phyloP scores from a whole-genome alignment of 2,329 filamentous ascomycete species.

The Penicillium sp. region DNA sequence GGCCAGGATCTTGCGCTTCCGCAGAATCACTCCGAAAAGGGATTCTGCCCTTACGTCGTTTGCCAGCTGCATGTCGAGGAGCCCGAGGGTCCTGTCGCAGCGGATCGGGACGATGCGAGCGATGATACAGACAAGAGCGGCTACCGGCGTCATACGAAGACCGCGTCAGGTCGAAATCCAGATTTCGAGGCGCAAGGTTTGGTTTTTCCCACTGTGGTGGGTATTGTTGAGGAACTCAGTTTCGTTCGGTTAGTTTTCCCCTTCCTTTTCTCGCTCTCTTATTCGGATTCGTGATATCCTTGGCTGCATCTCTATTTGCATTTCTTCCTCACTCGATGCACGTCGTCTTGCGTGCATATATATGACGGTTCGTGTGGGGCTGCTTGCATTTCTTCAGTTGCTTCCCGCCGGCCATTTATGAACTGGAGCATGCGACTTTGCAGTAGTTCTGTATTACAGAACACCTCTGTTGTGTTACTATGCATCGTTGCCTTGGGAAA shows the following conservation, averaged over 20 bases:
- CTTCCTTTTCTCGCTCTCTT: slow-evolving; percentile 8
- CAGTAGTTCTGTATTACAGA: neutral
- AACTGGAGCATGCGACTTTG: neutral
- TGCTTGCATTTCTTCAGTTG: neutral
- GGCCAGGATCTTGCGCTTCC: slow-evolving; percentile 75
- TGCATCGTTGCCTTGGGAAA: slow-evolving; percentile 1
- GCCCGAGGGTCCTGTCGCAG: slow-evolving; percentile 49
- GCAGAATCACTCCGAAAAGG: slow-evolving; percentile 53
- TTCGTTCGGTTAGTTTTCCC: slow-evolving; percentile 67
- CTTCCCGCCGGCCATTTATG: neutral
- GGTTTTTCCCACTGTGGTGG: slow-evolving; percentile 56
- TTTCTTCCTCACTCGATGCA: neutral
- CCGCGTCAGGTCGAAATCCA: slow-evolving; percentile 60
- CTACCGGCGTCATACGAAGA: slow-evolving; percentile 62
- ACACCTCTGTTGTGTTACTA: neutral
- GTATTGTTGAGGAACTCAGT: slow-evolving; percentile 68
- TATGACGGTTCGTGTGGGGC: neutral
- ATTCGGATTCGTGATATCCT: neutral
- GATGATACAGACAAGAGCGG: slow-evolving; percentile 43
- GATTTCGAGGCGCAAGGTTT: slow-evolving; percentile 64
- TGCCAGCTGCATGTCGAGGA: slow-evolving; percentile 80
- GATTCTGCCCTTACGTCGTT: slow-evolving; percentile 74
- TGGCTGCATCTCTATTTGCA: neutral
- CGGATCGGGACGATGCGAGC: slow-evolving; percentile 49
- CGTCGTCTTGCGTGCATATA: neutral